A percentile compares a stretch with the other conserved stretches of the same genome.
These are phyloP conservation scores for Cyclospora cayetanensis DNA, from an alignment of 169 alveolate genomes.

Conservation along the genomic window DNA sequence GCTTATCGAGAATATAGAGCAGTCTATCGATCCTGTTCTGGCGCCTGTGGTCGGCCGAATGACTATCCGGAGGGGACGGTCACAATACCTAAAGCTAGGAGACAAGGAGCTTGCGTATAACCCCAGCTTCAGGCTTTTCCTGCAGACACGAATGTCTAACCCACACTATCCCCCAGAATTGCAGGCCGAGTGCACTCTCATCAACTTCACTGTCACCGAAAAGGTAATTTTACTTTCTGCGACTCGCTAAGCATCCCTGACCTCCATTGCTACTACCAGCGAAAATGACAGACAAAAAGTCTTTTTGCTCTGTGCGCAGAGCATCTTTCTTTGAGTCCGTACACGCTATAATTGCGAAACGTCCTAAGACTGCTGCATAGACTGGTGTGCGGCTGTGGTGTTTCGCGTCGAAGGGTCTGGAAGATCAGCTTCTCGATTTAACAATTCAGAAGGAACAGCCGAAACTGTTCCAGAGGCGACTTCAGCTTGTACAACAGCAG, in stretches of 20 bases:
- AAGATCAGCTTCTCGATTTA: constrained; percentile 94
- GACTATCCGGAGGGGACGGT: constrained; percentile 91
- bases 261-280: no score
- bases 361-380: no score
- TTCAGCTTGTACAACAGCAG: constrained; percentile 93
- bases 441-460: constrained; percentile 96
- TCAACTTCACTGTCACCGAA: constrained; percentile 96
- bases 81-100: constrained; percentile 83
- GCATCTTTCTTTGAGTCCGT: no score
- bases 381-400: no score
- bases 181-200: constrained; percentile 96
- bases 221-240: no score
- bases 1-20: constrained; percentile 95
- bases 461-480: constrained; percentile 89
- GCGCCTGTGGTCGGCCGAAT: constrained; percentile 94
- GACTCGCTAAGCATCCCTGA: no score
- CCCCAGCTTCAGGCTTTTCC: constrained; percentile 85
- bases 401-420: constrained; percentile 91
- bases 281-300: not conserved
- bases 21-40: constrained; percentile 93
- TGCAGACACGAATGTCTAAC: constrained; percentile 94
- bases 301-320: no score
- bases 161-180: constrained; percentile 99
- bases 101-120: constrained; percentile 87
- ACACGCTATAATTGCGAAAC: no score